phyloP scores from a whole-genome alignment of 169 alveolate genomes.

The Fabrea salina region DNA sequence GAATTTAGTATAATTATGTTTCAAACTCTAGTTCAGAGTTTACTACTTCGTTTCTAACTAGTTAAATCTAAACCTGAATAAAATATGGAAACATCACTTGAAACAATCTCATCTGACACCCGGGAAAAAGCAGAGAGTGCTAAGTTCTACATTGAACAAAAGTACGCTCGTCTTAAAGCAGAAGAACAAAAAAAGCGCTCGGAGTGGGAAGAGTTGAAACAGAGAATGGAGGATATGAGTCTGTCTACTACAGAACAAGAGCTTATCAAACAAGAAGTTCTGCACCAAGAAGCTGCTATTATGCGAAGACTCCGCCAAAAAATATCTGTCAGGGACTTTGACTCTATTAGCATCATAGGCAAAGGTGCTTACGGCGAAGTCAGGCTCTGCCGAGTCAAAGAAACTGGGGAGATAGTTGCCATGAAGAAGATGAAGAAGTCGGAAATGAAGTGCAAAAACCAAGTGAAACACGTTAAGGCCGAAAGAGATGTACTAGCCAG shows the following conservation, averaged over 20 bases:
- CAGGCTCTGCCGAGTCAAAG: slow-evolving; percentile 70
- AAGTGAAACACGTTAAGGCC: slow-evolving; percentile 56
- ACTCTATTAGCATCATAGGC: slow-evolving; percentile 76
- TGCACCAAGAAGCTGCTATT: slow-evolving; percentile 53
- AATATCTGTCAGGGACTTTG: slow-evolving; percentile 52
- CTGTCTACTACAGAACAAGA: slow-evolving; percentile 50
- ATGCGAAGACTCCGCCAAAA: slow-evolving; percentile 44
- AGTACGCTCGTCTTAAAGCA: neutral
- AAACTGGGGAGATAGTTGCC: slow-evolving; percentile 84
- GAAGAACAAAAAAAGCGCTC: neutral
- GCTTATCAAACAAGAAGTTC: slow-evolving; percentile 49
- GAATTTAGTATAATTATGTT: too few relatives aligned
- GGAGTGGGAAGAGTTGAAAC: slow-evolving; percentile 48
- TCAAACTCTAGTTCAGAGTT: too few relatives aligned
- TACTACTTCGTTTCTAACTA: too few relatives aligned
- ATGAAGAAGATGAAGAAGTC: slow-evolving; percentile 53
- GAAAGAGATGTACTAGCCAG: slow-evolving; percentile 59
- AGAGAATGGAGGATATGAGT: slow-evolving; percentile 44
- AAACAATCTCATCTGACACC: slow-evolving; percentile 31
- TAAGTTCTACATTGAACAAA: slow-evolving; percentile 47
- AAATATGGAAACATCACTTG: too few relatives aligned
- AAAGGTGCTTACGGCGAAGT: slow-evolving; percentile 91
- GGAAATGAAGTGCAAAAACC: slow-evolving; percentile 13
- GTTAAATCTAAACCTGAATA: too few relatives aligned
- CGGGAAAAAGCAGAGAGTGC: slow-evolving; percentile 59